Evolutionary conservation across 768 basidiomycete genomes (phyloP), one percentile per base, ranked within the genome.

Genomic region (Russula foetens): DNA sequence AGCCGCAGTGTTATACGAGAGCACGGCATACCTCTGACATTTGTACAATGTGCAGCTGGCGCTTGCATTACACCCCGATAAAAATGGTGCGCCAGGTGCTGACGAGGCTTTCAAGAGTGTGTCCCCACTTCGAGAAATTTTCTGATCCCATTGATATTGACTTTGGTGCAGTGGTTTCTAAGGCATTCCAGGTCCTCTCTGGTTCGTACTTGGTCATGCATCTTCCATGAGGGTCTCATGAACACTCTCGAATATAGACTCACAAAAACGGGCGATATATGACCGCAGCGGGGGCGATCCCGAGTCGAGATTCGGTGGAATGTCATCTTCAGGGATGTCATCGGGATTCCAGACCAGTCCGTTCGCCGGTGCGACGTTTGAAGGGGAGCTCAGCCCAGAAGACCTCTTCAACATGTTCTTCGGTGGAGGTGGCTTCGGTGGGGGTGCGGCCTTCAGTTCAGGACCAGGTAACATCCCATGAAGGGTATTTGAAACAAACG

Each of bases 331-430:
- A 12, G 70, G 75, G 4, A 71, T 76, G 43, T 69, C 80, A 7
- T 71, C 82, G 24, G 77, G 79, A 14, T 86, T 83, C 71, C 74
- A 77, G 21, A 65, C 77, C 28, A 75, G 71, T 48, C 74, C 77
- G 15, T 88, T 85, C 59, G 67, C 59, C 6, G 66, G 74, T 2
- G 75, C 76, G 7, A 76, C 76, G 19, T 90, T 87, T 68, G 88
- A 90, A 14, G 84, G 84, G 56, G 95, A 98, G 74, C 77, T 98
- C 66, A 94, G 89, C 58, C 94, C 96, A 6, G 96, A 98, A 74
- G 96, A 98, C 60, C 71, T 98, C 58, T 98, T 98, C 77, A 96
- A 98, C 70, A 94, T 96, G 90, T 97, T 98, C 82, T 98, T 98
- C 71, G 92, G 92, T 19, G 88, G 88, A 24, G 83, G 79, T 21